Evolutionary conservation across 2,329 filamentous ascomycete genomes (phyloP).

Genomic region (Penicillium corylophilum): DNA sequence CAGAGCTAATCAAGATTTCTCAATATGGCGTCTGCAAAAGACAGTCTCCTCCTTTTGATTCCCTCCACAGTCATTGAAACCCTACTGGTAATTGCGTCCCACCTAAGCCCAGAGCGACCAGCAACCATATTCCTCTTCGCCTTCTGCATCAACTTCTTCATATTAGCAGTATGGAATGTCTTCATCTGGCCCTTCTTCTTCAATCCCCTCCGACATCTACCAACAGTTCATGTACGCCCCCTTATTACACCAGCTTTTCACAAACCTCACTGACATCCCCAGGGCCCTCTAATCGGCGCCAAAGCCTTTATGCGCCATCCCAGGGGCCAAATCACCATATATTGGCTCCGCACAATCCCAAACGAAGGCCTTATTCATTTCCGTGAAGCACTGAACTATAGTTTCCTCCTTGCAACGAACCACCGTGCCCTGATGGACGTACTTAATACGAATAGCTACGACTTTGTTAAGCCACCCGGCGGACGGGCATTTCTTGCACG

Average conservation of each 20-base stretch:
- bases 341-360: slow-evolving; percentile 52
- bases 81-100: slow-evolving; percentile 1
- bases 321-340: slow-evolving; percentile 25
- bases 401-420: slow-evolving; percentile 29
- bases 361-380: slow-evolving; percentile 57
- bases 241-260: neutral
- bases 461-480: slow-evolving; percentile 52
- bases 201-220: slow-evolving; percentile 51
- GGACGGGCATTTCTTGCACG: slow-evolving; percentile 45
- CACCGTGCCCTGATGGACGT: slow-evolving; percentile 48
- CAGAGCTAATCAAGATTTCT: neutral
- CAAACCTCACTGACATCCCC: neutral
- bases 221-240: slow-evolving; percentile 32
- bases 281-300: slow-evolving; percentile 24
- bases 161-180: slow-evolving; percentile 36
- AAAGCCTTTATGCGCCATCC: slow-evolving; percentile 31
- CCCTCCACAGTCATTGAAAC: slow-evolving; percentile 8
- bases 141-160: slow-evolving; percentile 22
- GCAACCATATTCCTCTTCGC: slow-evolving; percentile 17
- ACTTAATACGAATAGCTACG: slow-evolving; percentile 52
- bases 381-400: slow-evolving; percentile 46
- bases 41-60: slow-evolving; percentile 2
- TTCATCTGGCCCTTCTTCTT: slow-evolving; percentile 52
- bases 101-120: slow-evolving; percentile 7
- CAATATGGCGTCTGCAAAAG: slow-evolving; percentile 9